phyloP scores from a whole-genome alignment of 2,329 filamentous ascomycete genomes.

The Alternaria solani region DNA sequence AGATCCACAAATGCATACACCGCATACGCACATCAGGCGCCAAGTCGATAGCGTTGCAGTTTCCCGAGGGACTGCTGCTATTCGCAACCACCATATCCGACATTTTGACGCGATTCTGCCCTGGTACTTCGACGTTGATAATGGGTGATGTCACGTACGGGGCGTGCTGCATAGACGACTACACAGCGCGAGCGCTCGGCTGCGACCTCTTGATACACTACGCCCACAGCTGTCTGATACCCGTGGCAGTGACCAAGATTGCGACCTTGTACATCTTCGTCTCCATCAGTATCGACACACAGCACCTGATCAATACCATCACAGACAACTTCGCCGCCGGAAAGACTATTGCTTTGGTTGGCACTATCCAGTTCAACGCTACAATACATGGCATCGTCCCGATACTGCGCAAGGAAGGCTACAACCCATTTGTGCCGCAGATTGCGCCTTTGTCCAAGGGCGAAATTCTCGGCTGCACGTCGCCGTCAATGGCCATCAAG shows the following conservation, averaged over 20 bases:
- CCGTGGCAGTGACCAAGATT: constrained; percentile 94
- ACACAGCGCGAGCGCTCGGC: constrained; percentile 90
- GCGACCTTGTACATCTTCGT: constrained; percentile 98
- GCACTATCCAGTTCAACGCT: constrained; percentile 98
- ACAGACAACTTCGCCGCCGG: constrained; percentile 85
- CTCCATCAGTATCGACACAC: constrained; percentile 93
- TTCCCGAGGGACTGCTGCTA: constrained; percentile 92
- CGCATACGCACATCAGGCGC: constrained; percentile 82
- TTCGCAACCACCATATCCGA: constrained; percentile 98
- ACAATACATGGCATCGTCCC: constrained; percentile 87
- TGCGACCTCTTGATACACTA: constrained; percentile 97
- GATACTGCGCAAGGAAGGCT: constrained; percentile 82
- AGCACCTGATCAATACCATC: constrained; percentile 84
- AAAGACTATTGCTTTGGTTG: constrained; percentile 90
- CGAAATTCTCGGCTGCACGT: constrained; percentile 97
- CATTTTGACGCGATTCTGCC: constrained; percentile 93
- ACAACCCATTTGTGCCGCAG: constrained; percentile 86
- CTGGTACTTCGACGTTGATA: constrained; percentile 89
- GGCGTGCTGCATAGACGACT: constrained; percentile 98
- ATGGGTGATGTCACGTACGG: constrained; percentile 99
- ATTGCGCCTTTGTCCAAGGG: constrained; percentile 92
- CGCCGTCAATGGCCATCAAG: constrained; percentile 63
- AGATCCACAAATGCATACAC: constrained; percentile 98
- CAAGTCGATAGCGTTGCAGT: constrained; percentile 90
- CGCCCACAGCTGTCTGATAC: constrained; percentile 94